These are phyloP conservation scores for Chlorella sp. DNA, from an alignment of 139 green algal species.

Conservation along the genomic window DNA sequence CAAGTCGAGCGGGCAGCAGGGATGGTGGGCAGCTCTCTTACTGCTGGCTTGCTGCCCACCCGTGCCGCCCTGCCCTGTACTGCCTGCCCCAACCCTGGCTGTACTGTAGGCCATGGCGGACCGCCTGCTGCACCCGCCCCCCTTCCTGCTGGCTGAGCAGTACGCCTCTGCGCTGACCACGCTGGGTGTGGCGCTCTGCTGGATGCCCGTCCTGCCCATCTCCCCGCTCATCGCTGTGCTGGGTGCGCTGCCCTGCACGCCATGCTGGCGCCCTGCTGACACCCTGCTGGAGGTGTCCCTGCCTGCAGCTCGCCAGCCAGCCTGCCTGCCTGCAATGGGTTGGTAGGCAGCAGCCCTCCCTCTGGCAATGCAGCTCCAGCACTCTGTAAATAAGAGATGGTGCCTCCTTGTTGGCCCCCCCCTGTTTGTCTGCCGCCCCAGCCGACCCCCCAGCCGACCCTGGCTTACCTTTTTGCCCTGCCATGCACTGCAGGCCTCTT, in stretches of 20 bases:
- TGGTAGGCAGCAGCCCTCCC: too few relatives aligned
- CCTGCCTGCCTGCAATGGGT: not conserved
- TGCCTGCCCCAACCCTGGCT: not conserved
- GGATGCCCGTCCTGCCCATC: constrained; percentile 64
- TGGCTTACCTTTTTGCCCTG: not conserved
- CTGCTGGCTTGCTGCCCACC: too few relatives aligned
- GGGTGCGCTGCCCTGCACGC: constrained; percentile 12
- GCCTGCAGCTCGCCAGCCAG: not conserved
- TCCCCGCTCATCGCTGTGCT: constrained; percentile 44
- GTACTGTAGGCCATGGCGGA: constrained; percentile 52
- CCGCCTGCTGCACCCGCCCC: constrained; percentile 46
- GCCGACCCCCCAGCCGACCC: too few relatives aligned
- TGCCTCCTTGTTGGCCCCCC: too few relatives aligned
- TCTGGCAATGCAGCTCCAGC: too few relatives aligned
- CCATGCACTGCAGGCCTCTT: constrained; percentile 31
- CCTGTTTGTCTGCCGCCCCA: too few relatives aligned
- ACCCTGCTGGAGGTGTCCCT: not conserved
- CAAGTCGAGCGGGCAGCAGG: not conserved
- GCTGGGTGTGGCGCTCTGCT: constrained; percentile 60
- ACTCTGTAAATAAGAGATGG: too few relatives aligned
- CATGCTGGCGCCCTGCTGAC: not conserved
- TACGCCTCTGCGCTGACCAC: constrained; percentile 56
- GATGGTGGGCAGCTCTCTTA: too few relatives aligned
- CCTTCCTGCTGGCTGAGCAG: constrained; percentile 61
- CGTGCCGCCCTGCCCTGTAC: not conserved